Conservation (phyloP, 129 eudicot genomes). For the Solidago caesia region DNA sequence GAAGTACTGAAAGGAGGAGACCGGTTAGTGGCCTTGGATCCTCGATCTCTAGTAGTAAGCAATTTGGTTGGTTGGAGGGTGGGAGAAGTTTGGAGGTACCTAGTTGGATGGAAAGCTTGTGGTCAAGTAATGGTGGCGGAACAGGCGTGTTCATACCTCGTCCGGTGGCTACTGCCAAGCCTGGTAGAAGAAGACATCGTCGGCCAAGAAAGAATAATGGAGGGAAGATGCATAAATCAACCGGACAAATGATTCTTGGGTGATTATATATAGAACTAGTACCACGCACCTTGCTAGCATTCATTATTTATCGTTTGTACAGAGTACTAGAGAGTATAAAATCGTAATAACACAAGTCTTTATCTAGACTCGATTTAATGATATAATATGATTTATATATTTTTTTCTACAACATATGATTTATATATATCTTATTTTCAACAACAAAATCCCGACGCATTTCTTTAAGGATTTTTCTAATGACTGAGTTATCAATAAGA, state of each 20-base stretch:
- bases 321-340: background rate
- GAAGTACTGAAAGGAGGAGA: background rate
- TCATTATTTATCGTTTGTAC: background rate
- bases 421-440: too few relatives aligned
- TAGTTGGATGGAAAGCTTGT: constrained; percentile 47
- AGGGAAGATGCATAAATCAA: constrained; percentile 15
- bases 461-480: too few relatives aligned
- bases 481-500: too few relatives aligned
- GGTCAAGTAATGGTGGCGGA: constrained; percentile 51
- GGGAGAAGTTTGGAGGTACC: constrained; percentile 45
- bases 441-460: too few relatives aligned
- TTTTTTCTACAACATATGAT: too few relatives aligned
- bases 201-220: constrained; percentile 24
- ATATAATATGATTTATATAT: background rate
- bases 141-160: constrained; percentile 89
- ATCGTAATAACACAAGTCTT: constrained; percentile 1
- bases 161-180: constrained; percentile 19
- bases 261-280: constrained; percentile 9
- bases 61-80: constrained; percentile 42
- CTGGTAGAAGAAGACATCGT: constrained; percentile 37
- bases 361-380: background rate
- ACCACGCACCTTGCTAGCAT: too few relatives aligned
- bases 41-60: background rate
- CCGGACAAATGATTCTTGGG: constrained; percentile 25
- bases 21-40: background rate